These are phyloP conservation scores for Ustilago loliicola DNA, from an alignment of 1,284 basidiomycete genomes.

Conservation along the genomic window DNA sequence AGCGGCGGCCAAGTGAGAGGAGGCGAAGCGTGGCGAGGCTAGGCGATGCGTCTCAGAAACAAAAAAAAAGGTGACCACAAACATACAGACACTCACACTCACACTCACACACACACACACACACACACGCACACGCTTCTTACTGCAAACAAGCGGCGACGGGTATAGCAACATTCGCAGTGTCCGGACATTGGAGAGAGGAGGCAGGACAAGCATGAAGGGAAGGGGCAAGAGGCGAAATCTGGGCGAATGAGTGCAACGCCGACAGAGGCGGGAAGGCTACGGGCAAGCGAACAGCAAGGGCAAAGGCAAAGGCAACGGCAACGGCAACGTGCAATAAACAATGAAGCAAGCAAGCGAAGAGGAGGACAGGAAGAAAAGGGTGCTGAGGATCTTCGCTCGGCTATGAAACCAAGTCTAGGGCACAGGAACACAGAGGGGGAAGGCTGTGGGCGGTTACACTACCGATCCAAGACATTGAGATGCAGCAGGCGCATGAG, in stretches of 20 bases:
- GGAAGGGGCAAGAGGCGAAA: not conserved
- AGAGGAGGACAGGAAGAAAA: not conserved
- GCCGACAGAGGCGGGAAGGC: not conserved
- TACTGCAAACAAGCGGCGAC: conserved; percentile 4
- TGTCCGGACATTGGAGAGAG: not conserved
- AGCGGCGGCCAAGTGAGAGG: not conserved
- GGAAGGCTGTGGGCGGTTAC: conserved; percentile 3
- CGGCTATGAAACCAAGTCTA: conserved; percentile 15
- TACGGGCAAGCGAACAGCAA: not conserved
- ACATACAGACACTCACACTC: conserved; percentile 9
- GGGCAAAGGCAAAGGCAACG: not conserved
- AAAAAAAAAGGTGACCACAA: conserved; percentile 3
- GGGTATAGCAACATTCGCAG: not conserved
- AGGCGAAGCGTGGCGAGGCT: not conserved
- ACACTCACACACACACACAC: too few relatives aligned
- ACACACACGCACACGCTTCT: not conserved
- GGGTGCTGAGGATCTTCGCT: conserved; percentile 31
- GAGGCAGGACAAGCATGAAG: not conserved
- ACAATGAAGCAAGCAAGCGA: not conserved
- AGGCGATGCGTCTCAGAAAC: not conserved
- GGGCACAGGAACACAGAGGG: not conserved
- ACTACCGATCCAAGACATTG: conserved; percentile 19
- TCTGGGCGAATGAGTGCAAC: not conserved
- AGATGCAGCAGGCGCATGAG: not conserved
- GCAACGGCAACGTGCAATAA: conserved; percentile 1